Evolutionary conservation across 345 rosid genomes (phyloP).

Genomic region (Heritiera littoralis): DNA sequence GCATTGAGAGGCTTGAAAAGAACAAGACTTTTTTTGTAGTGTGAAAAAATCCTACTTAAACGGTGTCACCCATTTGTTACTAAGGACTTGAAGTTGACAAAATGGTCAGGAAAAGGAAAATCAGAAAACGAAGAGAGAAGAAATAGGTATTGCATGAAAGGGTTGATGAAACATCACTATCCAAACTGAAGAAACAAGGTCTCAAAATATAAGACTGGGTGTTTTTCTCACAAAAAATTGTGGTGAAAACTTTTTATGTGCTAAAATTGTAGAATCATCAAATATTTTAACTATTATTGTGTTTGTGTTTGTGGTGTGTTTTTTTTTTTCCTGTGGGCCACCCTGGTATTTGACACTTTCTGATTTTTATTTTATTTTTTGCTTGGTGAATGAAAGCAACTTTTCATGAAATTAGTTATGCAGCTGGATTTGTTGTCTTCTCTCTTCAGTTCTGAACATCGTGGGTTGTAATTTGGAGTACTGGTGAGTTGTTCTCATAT

Average conservation of each 20-base stretch:
- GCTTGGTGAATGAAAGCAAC: slow-evolving; percentile 35
- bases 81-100: not conserved
- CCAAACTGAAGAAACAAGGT: slow-evolving; percentile 8
- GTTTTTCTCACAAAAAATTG: slow-evolving; percentile 22
- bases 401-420: slow-evolving; percentile 26
- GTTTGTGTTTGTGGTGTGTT: not conserved
- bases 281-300: slow-evolving; percentile 10
- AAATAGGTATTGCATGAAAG: slow-evolving; percentile 2
- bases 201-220: slow-evolving; percentile 13
- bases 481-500: not conserved
- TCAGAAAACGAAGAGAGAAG: not conserved
- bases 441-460: not conserved
- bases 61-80: not conserved
- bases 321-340: slow-evolving; percentile 30
- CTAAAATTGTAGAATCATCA: slow-evolving; percentile 36
- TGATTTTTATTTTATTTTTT: not conserved
- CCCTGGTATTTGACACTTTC: slow-evolving; percentile 26
- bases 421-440: slow-evolving; percentile 25
- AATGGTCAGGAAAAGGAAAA: not conserved
- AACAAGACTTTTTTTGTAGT: not conserved
- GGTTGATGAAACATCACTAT: slow-evolving; percentile 34
- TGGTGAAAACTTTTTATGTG: slow-evolving; percentile 19
- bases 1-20: not conserved
- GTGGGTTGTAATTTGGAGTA: not conserved
- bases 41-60: not conserved